Evolutionary conservation across 2,329 filamentous ascomycete genomes (phyloP).

Genomic region (Talaromyces sp.): DNA sequence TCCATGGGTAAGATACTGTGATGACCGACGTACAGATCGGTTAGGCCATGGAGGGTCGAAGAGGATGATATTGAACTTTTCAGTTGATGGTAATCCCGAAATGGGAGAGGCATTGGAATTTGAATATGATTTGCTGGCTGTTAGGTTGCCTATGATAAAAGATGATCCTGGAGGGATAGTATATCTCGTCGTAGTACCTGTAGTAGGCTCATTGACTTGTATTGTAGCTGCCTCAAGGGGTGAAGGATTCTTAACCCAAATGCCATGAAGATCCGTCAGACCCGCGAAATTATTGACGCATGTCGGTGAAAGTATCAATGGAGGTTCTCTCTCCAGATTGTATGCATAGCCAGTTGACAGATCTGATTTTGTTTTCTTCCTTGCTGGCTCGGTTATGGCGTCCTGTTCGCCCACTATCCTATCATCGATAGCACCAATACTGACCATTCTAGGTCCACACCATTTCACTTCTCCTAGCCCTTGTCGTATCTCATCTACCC

Average conservation of each 20-base stretch:
- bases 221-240: conserved; percentile 19
- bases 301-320: conserved; percentile 32
- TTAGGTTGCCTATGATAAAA: conserved; percentile 44
- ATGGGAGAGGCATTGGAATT: conserved; percentile 20
- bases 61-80: conserved; percentile 56
- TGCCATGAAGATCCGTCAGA: conserved; percentile 23
- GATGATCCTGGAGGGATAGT: conserved; percentile 49
- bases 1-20: conserved; percentile 43
- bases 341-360: background rate
- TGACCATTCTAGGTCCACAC: background rate
- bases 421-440: conserved; percentile 26
- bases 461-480: conserved; percentile 16
- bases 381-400: background rate
- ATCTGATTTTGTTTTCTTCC: background rate
- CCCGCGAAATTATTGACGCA: conserved; percentile 31
- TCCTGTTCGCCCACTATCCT: conserved; percentile 18
- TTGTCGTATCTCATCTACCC: conserved; percentile 34
- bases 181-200: conserved; percentile 24
- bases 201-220: conserved; percentile 16
- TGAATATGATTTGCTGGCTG: conserved; percentile 21
- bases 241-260: conserved; percentile 33
- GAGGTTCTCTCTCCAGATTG: conserved; percentile 21
- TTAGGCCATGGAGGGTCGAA: conserved; percentile 65
- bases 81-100: conserved; percentile 22
- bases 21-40: conserved; percentile 54